phyloP scores from a whole-genome alignment of 73 alveolate genomes.

The Uronychia binucleata region DNA sequence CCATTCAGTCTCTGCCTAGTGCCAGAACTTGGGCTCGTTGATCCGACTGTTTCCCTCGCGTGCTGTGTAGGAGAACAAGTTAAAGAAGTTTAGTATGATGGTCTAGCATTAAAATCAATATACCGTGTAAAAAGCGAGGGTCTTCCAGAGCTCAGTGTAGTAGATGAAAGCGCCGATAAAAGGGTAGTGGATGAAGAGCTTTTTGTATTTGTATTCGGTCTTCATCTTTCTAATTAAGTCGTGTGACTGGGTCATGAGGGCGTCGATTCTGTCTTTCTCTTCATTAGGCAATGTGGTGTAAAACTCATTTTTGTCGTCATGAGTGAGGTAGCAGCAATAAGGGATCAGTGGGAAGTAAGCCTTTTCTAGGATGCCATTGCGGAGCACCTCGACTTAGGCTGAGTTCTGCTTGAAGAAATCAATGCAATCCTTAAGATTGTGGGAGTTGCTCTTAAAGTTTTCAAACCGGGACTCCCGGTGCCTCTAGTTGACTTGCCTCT shows the following conservation, averaged over 20 bases:
- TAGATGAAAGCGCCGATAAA: constrained; percentile 34
- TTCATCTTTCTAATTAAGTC: constrained; percentile 41
- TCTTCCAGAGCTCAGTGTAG: constrained; percentile 50
- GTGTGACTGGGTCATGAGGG: constrained; percentile 4
- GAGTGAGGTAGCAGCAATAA: constrained; percentile 38
- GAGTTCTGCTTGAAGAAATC: constrained; percentile 35
- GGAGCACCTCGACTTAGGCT: constrained; percentile 33
- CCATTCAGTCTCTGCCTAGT: not conserved
- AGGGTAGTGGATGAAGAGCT: constrained; percentile 49
- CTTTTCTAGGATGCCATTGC: constrained; percentile 20
- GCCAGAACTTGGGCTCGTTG: constrained; percentile 13
- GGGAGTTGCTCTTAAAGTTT: not conserved
- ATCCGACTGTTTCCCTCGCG: constrained; percentile 16
- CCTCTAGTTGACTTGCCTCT: not conserved
- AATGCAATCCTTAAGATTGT: constrained; percentile 9
- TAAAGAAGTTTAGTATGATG: constrained; percentile 27
- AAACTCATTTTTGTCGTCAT: constrained; percentile 34
- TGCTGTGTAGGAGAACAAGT: constrained; percentile 42
- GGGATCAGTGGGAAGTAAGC: constrained; percentile 54
- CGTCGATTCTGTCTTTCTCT: constrained; percentile 54
- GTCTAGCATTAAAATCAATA: not conserved
- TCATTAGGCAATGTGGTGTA: constrained; percentile 27
- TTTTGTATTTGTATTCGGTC: constrained; percentile 50
- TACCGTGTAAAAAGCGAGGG: constrained; percentile 37
- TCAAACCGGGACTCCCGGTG: constrained; percentile 9